Base-by-base conservation (phyloP, 176 grass and related monocot species). In the Oryza brachyantha region DNA sequence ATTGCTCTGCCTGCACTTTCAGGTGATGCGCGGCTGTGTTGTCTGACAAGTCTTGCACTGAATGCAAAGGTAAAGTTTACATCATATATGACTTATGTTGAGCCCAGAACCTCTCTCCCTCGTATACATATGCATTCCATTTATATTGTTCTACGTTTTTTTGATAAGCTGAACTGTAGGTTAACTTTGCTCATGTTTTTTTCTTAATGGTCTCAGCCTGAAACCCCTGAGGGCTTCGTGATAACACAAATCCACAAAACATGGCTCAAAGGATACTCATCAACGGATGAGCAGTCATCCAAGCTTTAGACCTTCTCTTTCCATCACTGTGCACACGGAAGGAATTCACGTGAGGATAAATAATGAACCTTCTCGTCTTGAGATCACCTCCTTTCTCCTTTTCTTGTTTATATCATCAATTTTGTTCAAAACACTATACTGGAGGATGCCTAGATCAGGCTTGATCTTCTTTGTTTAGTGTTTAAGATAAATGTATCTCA, bases 201-300 rank as follows among this genome's bases (percentile, higher is more conserved):
- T 57, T 64, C 42, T 8, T 24, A 19, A 57, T 70, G 74, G 72
- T 77, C 58, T 32, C 86, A 97, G 95, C 40, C 83, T 68, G 95
- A 90, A 46, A 80, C 35, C 13, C 61, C 86, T 0, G 74, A 26
- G 73, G 86, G 68, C 21, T 92, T 92, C 39, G 73, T 83, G 41
- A 41, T 89, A 36, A 66, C 86, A 31, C 89, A 92, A 64, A 81
- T 92, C 76, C 91, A 92, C 68, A 93, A 97, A 75, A 97, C 94
- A 74, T 97, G 91, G 91, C 86, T 84, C 19, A 84, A 84, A 62
- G 91, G 81, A 70, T 79, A 82, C 80, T 72, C 61, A 5, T 57
- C n/a, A 57, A 81, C 29, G 52, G 48, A 66, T 79, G 86, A 88
- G 70, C 86, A 70, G 13, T 43, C 86, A 0, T 84, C 54, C 60